A percentile compares a stretch with the other conserved stretches of the same genome.
These are phyloP conservation scores for Sarcomyxa edulis DNA, from an alignment of 768 basidiomycete species.

Conservation along the genomic window DNA sequence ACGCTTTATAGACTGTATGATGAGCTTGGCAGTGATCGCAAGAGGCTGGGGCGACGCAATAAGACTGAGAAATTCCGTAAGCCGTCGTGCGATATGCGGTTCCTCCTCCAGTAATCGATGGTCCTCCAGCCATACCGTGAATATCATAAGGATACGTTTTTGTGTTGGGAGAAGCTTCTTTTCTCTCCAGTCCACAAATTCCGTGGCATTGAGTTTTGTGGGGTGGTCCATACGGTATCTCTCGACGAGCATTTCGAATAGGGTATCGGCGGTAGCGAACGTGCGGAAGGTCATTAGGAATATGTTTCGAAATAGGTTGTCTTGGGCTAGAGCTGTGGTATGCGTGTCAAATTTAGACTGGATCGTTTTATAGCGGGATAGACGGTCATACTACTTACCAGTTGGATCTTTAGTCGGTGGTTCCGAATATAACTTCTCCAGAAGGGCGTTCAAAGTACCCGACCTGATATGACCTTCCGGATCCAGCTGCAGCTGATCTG, in stretches of 20 bases:
- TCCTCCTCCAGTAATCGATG: slow-evolving; percentile 61
- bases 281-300: slow-evolving; percentile 85
- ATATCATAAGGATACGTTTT: slow-evolving; percentile 49
- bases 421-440: slow-evolving; percentile 60
- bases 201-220: slow-evolving; percentile 40
- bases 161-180: slow-evolving; percentile 60
- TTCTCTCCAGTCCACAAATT: slow-evolving; percentile 63
- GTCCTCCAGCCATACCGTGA: slow-evolving; percentile 58
- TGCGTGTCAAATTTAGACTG: no score
- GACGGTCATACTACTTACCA: slow-evolving; percentile 41
- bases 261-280: slow-evolving; percentile 61
- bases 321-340: slow-evolving; percentile 20
- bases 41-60: slow-evolving; percentile 35
- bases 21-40: slow-evolving; percentile 38
- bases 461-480: slow-evolving; percentile 60
- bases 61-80: slow-evolving; percentile 50
- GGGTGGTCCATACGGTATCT: slow-evolving; percentile 54
- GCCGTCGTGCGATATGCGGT: slow-evolving; percentile 48
- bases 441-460: slow-evolving; percentile 67
- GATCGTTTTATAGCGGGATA: no score
- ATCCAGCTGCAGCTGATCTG: slow-evolving; percentile 60
- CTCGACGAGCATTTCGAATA: slow-evolving; percentile 66
- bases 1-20: slow-evolving; percentile 48
- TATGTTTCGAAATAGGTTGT: slow-evolving; percentile 41
- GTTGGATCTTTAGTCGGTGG: slow-evolving; percentile 36